Percentiles rank a stretch among this genome's conserved stretches.
Conservation (phyloP, 306 rosid genomes). For the Spatholobus suberectus region DNA sequence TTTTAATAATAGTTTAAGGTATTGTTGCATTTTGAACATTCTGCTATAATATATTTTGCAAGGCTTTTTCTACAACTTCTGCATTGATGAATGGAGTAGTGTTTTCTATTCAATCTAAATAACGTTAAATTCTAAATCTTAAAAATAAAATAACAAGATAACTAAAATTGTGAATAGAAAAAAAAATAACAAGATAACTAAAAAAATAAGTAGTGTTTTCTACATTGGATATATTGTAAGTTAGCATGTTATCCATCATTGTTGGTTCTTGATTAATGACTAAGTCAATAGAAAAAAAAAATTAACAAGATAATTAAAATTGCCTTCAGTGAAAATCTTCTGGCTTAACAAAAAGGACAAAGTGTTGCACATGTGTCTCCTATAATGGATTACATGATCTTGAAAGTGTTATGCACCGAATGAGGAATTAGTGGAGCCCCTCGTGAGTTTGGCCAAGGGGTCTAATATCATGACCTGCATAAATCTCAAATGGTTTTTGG, state of each 20-base stretch:
- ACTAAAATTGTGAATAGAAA: too few species aligned
- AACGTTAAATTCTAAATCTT: too few species aligned
- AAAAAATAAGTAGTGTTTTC: too few species aligned
- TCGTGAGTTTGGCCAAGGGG: too few species aligned
- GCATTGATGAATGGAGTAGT: constrained; percentile 98
- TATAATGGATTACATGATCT: too few species aligned
- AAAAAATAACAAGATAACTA: too few species aligned
- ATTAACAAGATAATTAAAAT: not conserved
- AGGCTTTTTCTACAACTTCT: constrained; percentile 87
- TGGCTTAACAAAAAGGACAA: not conserved
- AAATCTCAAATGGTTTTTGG: too few species aligned
- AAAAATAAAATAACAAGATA: too few species aligned
- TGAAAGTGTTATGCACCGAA: too few species aligned
- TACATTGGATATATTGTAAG: not conserved
- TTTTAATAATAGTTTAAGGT: constrained; percentile 9
- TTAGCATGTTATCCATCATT: constrained; percentile 29
- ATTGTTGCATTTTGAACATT: constrained; percentile 17
- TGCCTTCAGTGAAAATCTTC: not conserved
- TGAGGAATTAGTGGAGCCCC: too few species aligned
- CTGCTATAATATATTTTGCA: constrained; percentile 60
- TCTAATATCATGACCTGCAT: too few species aligned
- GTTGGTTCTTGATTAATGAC: constrained; percentile 16
- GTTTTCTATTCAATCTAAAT: constrained; percentile 95
- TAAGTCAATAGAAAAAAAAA: not conserved
- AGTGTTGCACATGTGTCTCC: too few species aligned